Conservation (phyloP, 2,329 filamentous ascomycete species). For the Aspergillus sp. region DNA sequence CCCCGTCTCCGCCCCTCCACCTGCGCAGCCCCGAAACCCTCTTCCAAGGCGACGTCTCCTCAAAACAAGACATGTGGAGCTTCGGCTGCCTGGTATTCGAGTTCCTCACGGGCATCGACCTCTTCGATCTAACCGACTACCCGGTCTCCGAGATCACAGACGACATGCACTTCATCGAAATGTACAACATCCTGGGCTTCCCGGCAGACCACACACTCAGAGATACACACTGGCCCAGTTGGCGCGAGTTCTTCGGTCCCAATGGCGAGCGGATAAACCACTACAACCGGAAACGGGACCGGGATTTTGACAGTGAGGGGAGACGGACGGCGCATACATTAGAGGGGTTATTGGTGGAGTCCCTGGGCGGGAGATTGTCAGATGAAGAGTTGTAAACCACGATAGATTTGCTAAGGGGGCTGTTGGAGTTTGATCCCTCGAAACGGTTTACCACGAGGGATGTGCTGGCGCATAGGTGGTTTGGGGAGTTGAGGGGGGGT, state of each 20-base stretch:
- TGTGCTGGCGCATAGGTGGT: not conserved
- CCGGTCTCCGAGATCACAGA: not conserved
- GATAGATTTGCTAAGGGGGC: not conserved
- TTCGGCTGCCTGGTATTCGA: constrained; percentile 8
- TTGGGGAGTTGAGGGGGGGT: not conserved
- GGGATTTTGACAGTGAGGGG: not conserved
- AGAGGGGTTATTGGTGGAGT: not conserved
- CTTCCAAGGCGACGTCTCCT: not conserved
- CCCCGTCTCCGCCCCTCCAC: not conserved
- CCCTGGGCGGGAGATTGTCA: not conserved
- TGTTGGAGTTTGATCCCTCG: not conserved
- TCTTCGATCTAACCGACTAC: constrained; percentile 5
- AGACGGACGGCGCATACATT: not conserved
- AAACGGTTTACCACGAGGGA: not conserved
- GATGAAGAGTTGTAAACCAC: not conserved
- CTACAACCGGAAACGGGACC: not conserved
- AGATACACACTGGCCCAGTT: not conserved
- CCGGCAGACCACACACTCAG: not conserved
- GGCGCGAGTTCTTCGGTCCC: not conserved
- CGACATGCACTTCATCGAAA: constrained; percentile 5
- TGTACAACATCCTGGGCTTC: constrained; percentile 6
- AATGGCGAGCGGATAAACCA: not conserved
- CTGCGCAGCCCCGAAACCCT: constrained; percentile 7
- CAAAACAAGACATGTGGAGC: constrained; percentile 9
- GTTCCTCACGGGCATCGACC: not conserved